Conservation (phyloP, 1,284 basidiomycete species). For the Puccinia triticina region DNA sequence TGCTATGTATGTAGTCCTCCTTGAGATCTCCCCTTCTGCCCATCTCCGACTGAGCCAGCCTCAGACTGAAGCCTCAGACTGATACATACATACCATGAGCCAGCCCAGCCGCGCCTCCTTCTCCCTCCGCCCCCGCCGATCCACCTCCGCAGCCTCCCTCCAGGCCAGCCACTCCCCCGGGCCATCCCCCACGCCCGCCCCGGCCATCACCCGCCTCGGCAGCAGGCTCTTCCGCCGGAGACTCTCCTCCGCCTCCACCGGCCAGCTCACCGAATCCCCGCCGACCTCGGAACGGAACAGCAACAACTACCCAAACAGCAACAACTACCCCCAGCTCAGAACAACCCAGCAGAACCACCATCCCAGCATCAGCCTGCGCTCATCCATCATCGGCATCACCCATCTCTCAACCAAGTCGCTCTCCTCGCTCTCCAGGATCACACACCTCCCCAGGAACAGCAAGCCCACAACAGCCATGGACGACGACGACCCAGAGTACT, state of each 20-base stretch:
- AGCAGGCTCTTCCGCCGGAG: slow-evolving; percentile 18
- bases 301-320: background rate
- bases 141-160: slow-evolving; percentile 24
- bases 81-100: background rate
- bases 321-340: background rate
- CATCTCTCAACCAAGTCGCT: slow-evolving; percentile 26
- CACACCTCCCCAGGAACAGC: background rate
- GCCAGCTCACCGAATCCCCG: background rate
- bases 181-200: background rate
- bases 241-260: slow-evolving; percentile 5
- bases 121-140: slow-evolving; percentile 10
- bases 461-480: slow-evolving; percentile 1
- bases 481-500: slow-evolving; percentile 3
- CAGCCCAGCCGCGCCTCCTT: slow-evolving; percentile 4
- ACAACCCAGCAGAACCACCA: background rate
- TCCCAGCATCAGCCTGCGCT: background rate
- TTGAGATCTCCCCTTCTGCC: no score
- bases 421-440: slow-evolving; percentile 1
- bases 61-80: background rate
- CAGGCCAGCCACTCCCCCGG: background rate
- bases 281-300: slow-evolving; percentile 21
- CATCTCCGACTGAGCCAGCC: slow-evolving; percentile 17
- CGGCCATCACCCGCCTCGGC: background rate
- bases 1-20: no score
- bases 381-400: slow-evolving; percentile 13